These are phyloP conservation scores for Termitomyces sp. DNA, from an alignment of 768 basidiomycete species.

Conservation along the genomic window DNA sequence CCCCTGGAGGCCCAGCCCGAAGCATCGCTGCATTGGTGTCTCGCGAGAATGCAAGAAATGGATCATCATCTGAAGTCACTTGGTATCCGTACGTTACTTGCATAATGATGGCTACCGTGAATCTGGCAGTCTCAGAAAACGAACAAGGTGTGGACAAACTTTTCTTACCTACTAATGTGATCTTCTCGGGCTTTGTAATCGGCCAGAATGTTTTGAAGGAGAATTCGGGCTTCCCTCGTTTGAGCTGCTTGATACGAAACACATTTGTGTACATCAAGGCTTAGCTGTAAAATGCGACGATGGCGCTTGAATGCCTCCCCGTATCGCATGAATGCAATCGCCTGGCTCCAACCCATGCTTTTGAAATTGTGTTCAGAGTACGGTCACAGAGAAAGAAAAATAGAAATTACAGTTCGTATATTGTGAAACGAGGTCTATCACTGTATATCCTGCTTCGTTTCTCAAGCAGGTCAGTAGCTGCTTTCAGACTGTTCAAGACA, in stretches of 20 bases:
- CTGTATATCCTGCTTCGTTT: conserved; percentile 12
- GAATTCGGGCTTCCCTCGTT: conserved; percentile 20
- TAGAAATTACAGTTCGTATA: conserved; percentile 14
- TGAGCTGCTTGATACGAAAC: conserved; percentile 18
- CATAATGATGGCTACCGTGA: conserved; percentile 17
- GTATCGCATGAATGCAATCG: conserved; percentile 10
- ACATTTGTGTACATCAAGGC: conserved; percentile 13
- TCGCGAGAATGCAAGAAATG: conserved; percentile 28
- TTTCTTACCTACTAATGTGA: conserved; percentile 23
- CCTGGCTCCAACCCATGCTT: conserved; percentile 12
- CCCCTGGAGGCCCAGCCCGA: conserved; percentile 18
- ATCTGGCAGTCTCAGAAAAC: not conserved
- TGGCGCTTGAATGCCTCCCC: conserved; percentile 13
- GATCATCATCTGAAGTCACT: conserved; percentile 27
- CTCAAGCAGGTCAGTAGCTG: conserved; percentile 12
- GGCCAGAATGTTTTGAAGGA: conserved; percentile 22
- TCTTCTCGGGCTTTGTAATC: conserved; percentile 17
- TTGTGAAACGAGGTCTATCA: conserved; percentile 11
- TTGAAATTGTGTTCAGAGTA: not conserved
- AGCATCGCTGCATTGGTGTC: conserved; percentile 19
- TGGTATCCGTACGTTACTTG: conserved; percentile 25
- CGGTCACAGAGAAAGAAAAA: not conserved
- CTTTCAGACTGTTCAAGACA: conserved; percentile 12
- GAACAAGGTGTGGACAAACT: not conserved
- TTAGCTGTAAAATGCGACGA: conserved; percentile 12